phyloP scores from a whole-genome alignment of 768 basidiomycete genomes.

The Pisolithus sp. region DNA sequence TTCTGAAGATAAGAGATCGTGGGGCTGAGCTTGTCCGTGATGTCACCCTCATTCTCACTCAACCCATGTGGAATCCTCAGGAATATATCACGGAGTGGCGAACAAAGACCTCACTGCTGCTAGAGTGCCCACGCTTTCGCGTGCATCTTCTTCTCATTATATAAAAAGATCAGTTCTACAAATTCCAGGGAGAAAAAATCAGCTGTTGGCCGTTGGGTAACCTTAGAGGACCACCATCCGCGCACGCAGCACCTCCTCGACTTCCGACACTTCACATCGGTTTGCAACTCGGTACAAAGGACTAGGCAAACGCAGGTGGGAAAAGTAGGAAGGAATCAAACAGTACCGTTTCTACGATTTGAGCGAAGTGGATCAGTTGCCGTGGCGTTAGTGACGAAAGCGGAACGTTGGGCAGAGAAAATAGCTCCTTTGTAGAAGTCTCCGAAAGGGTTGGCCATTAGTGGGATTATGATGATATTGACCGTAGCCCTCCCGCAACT shows the following conservation, averaged over 20 bases:
- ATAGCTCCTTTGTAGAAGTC: slow-evolving; percentile 66
- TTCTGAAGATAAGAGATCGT: slow-evolving; percentile 89
- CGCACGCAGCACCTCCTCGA: slow-evolving; percentile 78
- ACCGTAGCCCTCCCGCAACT: slow-evolving; percentile 62
- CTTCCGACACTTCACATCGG: slow-evolving; percentile 95
- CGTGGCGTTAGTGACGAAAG: slow-evolving; percentile 70
- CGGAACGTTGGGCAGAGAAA: slow-evolving; percentile 70
- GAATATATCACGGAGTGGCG: neutral
- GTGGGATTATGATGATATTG: slow-evolving; percentile 63
- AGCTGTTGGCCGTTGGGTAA: neutral
- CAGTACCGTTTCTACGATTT: slow-evolving; percentile 91
- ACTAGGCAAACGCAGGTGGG: slow-evolving; percentile 72
- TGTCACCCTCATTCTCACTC: slow-evolving; percentile 69
- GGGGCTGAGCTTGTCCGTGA: slow-evolving; percentile 72
- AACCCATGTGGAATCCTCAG: slow-evolving; percentile 41
- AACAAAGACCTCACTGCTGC: slow-evolving; percentile 55
- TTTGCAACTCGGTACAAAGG: slow-evolving; percentile 86
- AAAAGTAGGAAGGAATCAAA: slow-evolving; percentile 89
- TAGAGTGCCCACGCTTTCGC: slow-evolving; percentile 76
- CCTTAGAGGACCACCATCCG: slow-evolving; percentile 52
- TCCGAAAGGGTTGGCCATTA: slow-evolving; percentile 65
- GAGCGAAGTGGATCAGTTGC: slow-evolving; percentile 81
- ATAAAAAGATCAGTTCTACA: slow-evolving; percentile 83
- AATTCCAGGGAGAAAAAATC: slow-evolving; percentile 57
- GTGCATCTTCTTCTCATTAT: slow-evolving; percentile 95